These are phyloP conservation scores for Jatropha podagrica DNA, from an alignment of 441 rosid species.

Conservation along the genomic window DNA sequence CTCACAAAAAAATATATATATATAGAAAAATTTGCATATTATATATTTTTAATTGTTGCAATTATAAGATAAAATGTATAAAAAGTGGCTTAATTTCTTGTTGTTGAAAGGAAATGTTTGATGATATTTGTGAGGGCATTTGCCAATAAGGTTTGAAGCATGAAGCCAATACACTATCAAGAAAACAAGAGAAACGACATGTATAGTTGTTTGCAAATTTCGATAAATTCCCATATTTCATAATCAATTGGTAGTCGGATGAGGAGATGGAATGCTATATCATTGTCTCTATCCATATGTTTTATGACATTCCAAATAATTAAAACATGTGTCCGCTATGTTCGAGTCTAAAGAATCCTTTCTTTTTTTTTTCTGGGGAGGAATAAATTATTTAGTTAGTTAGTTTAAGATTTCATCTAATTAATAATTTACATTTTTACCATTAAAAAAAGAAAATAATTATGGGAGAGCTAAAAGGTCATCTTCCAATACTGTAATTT, in stretches of 20 bases:
- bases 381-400: no score
- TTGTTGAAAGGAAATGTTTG: no score
- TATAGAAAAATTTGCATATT: no score
- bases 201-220: constrained; percentile 3
- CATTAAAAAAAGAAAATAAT: no score
- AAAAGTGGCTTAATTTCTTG: no score
- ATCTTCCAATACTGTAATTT: not conserved
- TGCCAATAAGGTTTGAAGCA: no score
- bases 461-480: not conserved
- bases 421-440: no score
- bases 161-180: no score
- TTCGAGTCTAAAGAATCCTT: not conserved
- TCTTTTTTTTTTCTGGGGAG: not conserved
- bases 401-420: no score
- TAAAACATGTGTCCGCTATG: not conserved
- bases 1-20: not conserved
- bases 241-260: constrained; percentile 6
- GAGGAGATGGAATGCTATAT: constrained; percentile 18
- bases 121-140: no score
- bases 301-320: not conserved
- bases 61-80: no score
- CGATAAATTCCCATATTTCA: constrained; percentile 17
- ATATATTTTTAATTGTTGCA: no score
- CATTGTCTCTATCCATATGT: constrained; percentile 25
- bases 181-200: not conserved